Percentiles rank a stretch among this genome's conserved stretches.
Conservation (phyloP, 2,329 filamentous ascomycete species). For the Fusarium sp. region DNA sequence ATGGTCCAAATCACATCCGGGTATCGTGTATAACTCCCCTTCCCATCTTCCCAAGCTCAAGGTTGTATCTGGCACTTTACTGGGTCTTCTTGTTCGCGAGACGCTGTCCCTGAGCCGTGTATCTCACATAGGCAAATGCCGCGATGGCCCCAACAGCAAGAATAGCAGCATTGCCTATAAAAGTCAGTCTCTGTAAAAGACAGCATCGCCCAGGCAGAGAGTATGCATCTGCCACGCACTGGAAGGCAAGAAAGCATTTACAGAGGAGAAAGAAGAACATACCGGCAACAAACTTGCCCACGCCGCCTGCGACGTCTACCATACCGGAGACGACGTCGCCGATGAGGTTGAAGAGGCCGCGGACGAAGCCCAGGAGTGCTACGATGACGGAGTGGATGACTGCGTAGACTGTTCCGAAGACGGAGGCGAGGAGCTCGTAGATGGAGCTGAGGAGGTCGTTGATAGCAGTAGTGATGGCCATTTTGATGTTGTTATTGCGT, state of each 20-base stretch:
- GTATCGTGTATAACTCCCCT: conserved; percentile 26
- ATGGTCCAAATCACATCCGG: conserved; percentile 3
- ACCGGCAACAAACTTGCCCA: conserved; percentile 56
- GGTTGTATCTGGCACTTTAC: conserved; percentile 24
- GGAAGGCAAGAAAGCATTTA: neutral
- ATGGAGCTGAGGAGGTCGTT: conserved; percentile 55
- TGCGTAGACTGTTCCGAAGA: conserved; percentile 51
- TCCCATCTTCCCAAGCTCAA: neutral
- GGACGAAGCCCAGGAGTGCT: conserved; percentile 52
- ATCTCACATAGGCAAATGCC: conserved; percentile 50
- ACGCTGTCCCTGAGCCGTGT: conserved; percentile 47
- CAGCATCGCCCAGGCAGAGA: too few relatives aligned
- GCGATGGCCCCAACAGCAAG: conserved; percentile 49
- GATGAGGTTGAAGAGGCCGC: conserved; percentile 51
- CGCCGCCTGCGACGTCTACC: conserved; percentile 52
- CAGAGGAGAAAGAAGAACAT: conserved; percentile 23
- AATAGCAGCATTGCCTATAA: conserved; percentile 52
- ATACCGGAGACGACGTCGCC: conserved; percentile 51
- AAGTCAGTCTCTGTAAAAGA: neutral
- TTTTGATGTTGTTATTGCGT: conserved; percentile 31
- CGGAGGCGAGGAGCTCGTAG: conserved; percentile 55
- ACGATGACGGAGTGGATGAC: conserved; percentile 50
- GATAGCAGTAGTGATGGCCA: conserved; percentile 53
- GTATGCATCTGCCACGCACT: too few relatives aligned
- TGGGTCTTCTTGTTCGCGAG: conserved; percentile 49